Evolutionary conservation across 2,329 filamentous ascomycete species (phyloP), one percentile per base, ranked within the genome.

Genomic region (Fusarium sp.): DNA sequence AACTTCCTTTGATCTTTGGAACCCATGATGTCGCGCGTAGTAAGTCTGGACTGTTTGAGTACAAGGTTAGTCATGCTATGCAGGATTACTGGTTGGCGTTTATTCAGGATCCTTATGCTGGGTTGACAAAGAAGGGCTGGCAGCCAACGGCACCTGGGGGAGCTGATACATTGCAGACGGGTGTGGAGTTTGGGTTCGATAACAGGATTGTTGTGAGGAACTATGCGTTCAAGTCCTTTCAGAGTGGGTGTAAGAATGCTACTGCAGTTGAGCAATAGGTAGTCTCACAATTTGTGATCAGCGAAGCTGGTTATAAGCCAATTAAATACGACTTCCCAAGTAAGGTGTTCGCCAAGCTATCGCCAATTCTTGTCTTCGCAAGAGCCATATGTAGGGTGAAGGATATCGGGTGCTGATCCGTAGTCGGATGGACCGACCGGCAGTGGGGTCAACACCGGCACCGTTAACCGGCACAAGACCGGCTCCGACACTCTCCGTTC

Each of bases 1-100:
- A 65, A 4, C 60, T 65, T 2, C 62, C 62, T 11, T 10, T 65
- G 5, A 57, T 65, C 14, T 57, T 65, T 9, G 62, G 60, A 20
- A 65, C 60, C 10, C 62, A 65, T 12, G n/a, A 47, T 4, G 33
- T 42, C 7, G 62, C 62, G 4, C 60, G 62, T 0, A 27, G 0
- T 0, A 65, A 56, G 17, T 65, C 62, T 4, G 35, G 20, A 0
- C 29, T 38, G 14, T 65, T 65, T 17, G 62, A 65, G 25, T 64
- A 47, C 11, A 22, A 65, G 31, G 33, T 65, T 4, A 65, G 62
- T 1, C 29, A 57, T 14, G 22, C 60, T 1, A 65, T 65, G 62
- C 62, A 65, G 42, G 60, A 65, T 36, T 56, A 42, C 8, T 65
- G 62, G 62, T 7, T 65, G 10, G 42, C 31, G 0, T 65, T 65